These are phyloP conservation scores for Arthroderma uncinatum DNA, from an alignment of 2,329 filamentous ascomycete genomes.

Conservation along the genomic window DNA sequence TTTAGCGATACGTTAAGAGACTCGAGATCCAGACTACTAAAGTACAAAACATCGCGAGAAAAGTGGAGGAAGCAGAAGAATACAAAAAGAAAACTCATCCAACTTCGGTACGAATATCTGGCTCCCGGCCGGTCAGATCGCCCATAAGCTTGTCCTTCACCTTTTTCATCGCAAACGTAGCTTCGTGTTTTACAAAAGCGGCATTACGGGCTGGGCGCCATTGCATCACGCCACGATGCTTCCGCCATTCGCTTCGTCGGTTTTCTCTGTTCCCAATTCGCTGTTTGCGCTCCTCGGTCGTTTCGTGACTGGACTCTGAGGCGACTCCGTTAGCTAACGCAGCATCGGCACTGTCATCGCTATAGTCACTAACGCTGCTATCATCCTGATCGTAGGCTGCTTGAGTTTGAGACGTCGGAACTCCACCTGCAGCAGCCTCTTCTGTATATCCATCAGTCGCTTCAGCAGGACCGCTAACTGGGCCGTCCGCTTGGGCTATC, in stretches of 20 bases:
- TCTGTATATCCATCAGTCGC: not conserved
- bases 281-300: conserved; percentile 14
- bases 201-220: conserved; percentile 83
- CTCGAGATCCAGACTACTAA: not conserved
- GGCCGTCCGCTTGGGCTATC: not conserved
- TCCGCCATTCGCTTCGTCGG: conserved; percentile 54
- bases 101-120: conserved; percentile 72
- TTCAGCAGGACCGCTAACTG: not conserved
- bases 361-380: conserved; percentile 4
- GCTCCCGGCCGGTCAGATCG: conserved; percentile 64
- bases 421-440: not conserved
- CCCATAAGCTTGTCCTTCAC: conserved; percentile 64
- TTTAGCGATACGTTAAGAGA: too few species aligned
- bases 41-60: not conserved
- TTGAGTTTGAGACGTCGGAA: not conserved
- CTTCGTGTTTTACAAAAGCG: conserved; percentile 79
- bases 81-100: not conserved
- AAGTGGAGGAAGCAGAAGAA: not conserved
- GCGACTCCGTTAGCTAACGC: not conserved
- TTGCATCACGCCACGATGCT: conserved; percentile 86
- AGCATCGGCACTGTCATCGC: conserved; percentile 11
- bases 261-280: conserved; percentile 27
- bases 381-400: not conserved
- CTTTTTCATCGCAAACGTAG: conserved; percentile 63
- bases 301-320: conserved; percentile 11